A percentile compares a stretch with the other conserved stretches of the same genome.
Conservation (phyloP, 2,329 filamentous ascomycete species). For the Conoideocrella luteorostrata region DNA sequence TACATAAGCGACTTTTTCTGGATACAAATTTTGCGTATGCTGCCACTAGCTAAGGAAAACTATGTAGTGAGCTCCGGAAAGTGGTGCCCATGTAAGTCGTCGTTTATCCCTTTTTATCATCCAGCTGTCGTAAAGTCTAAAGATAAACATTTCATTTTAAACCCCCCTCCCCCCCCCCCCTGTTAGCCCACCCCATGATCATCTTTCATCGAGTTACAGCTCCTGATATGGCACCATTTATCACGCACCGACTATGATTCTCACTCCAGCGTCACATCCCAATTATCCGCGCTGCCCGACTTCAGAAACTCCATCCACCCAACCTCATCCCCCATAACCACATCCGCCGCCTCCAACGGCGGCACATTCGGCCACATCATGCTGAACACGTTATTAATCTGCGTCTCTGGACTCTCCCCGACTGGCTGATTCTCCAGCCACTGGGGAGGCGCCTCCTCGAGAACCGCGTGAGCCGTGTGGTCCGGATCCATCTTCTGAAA, state of each 20-base stretch:
- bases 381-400: constrained; percentile 34
- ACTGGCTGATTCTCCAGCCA: constrained; percentile 17
- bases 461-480: background rate
- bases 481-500: background rate
- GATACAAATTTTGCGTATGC: too few species aligned
- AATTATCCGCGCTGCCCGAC: constrained; percentile 12
- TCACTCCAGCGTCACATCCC: too few species aligned
- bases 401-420: constrained; percentile 34
- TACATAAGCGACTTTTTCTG: too few species aligned
- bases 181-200: background rate
- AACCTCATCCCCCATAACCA: constrained; percentile 30
- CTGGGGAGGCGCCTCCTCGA: background rate
- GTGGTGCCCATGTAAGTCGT: too few species aligned
- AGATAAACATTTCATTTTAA: too few species aligned
- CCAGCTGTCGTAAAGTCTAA: too few species aligned
- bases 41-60: too few species aligned
- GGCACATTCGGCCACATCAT: constrained; percentile 41
- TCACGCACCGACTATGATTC: too few species aligned
- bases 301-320: constrained; percentile 30
- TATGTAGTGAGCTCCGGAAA: too few species aligned
- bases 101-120: too few species aligned
- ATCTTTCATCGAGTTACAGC: too few species aligned
- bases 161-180: background rate
- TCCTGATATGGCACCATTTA: constrained; percentile 13
- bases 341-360: constrained; percentile 28